Conservation (phyloP, 306 rosid species). For the Castanea sativa region DNA sequence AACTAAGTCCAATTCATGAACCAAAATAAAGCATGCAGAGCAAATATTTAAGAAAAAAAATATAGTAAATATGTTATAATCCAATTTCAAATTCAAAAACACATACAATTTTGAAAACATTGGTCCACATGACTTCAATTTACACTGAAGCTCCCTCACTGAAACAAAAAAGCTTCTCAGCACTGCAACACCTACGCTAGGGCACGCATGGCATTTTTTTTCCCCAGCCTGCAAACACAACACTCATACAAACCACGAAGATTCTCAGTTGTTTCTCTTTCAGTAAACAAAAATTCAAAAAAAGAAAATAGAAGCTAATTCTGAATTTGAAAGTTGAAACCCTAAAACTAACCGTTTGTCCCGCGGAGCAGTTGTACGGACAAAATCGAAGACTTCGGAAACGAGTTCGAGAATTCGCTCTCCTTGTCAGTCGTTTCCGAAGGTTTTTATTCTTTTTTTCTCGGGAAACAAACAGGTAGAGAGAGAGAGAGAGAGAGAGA, state of each 20-base stretch:
- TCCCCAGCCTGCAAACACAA: background rate
- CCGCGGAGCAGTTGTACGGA: too few relatives aligned
- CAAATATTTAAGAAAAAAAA: background rate
- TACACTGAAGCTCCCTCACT: background rate
- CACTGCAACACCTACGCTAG: background rate
- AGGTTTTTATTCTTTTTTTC: too few relatives aligned
- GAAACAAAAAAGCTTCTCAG: background rate
- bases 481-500: background rate
- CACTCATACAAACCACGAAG: background rate
- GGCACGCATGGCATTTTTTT: background rate
- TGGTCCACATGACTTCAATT: conserved; percentile 50
- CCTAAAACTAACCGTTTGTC: too few relatives aligned
- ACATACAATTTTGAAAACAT: conserved; percentile 53
- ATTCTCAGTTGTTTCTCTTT: background rate
- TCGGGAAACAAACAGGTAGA: too few relatives aligned
- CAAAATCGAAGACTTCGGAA: too few relatives aligned
- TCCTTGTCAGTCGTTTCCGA: too few relatives aligned
- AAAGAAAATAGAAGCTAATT: too few relatives aligned
- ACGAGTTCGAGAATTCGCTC: too few relatives aligned
- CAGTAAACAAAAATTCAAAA: too few relatives aligned
- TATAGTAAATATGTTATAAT: background rate
- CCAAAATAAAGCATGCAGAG: background rate
- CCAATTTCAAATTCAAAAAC: too few relatives aligned
- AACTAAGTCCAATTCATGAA: background rate
- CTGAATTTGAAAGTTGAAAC: too few relatives aligned